Base-by-base conservation (phyloP, 208 protist genomes). In the Trypanosoma scelopori region DNA sequence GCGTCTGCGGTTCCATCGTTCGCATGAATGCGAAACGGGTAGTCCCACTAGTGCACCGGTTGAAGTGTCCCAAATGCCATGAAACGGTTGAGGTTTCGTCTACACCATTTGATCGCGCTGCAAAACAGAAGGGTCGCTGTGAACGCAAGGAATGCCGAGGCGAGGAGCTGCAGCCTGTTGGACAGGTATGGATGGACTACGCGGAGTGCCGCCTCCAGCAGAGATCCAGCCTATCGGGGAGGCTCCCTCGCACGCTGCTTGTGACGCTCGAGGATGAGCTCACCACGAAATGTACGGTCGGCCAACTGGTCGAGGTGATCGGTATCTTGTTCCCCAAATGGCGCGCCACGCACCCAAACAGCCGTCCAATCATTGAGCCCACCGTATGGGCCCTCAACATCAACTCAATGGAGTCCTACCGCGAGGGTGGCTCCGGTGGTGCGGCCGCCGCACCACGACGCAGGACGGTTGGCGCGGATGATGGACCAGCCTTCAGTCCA, bases 121-220 rank as follows among this genome's bases (percentile, higher is more conserved):
- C 76, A 15, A 65, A 72, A 59, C 22, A 59, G n/a, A 79, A 78
- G 61, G 32, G 42, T 51, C 63, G 61, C 11, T 95, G 89, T 73
- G 67, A 69, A 49, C 59, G 72, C 27, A 50, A 76, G 30, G 74
- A 64, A 48, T 95, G 89, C 75, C 73, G 82, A 51, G 65, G 76
- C 52, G 89, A 90, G 71, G 79, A 74, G 57, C 64, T 93, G 62
- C 81, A 90, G 51, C 66, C 79, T n/a, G 81, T 89, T 5, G 79
- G 82, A 1, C 82, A 92, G 51, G 76, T 84, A 7, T 93, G 84
- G 85, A 93, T 95, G 87, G 89, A 95, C 79, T 93, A 93, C 71
- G 86, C 83, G 45, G 86, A 95, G 77, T 93, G 89, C 61, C 85
- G 86, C 1, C 82, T 95, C 65, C 89, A 95, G 79, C 89, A 89